Base-by-base conservation (phyloP, 331 rosid species). In the Acacia pycnantha region DNA sequence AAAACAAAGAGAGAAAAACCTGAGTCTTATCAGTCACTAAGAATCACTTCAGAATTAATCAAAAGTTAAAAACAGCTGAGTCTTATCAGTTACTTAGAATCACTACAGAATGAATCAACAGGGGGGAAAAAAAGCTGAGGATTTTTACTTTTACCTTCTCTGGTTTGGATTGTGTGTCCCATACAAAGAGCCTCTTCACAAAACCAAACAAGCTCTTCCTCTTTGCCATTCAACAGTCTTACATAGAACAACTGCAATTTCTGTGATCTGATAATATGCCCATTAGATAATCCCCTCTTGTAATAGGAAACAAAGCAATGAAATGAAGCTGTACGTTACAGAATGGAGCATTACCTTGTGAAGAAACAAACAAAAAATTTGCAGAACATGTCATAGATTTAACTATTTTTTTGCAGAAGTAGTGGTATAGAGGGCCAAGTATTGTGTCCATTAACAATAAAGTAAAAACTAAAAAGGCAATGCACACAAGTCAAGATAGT, bases 121-220 rank as follows among this genome's bases (percentile, higher is more conserved):
- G 77, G 29, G 44, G 0, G 1, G 1, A 37, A 24, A 9, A 26
- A 59, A 59, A 11, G 70, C 47, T 56, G 12, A 51, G 62, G 15
- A 54, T 27, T 43, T 70, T 41, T 6, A 13, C 37, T 70, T 43
- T 61, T 83, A 92, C 98, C 88, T 92, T 90, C 67, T 90, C 97
- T 85, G 90, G 92, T 58, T 88, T 85, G 8, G 94, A 84, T 50
- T 89, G 88, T 66, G 90, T 51, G 44, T 90, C 97, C 88, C 93
- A 67, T 77, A 75, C 48, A 48, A 95, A 95, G 74, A 93, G 81
- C 82, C 90, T 93, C 87, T 93, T 93, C 89, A 95, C 93, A 3
- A 91, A 48, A 81, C 69, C 83, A 80, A 95, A 88, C 98, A 96
- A 93, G 78, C 94, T 86, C 87, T 92, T 94, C 89, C 87, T 91